Evolutionary conservation across 768 basidiomycete genomes (phyloP).

Genomic region (Cubamyces lactineus): DNA sequence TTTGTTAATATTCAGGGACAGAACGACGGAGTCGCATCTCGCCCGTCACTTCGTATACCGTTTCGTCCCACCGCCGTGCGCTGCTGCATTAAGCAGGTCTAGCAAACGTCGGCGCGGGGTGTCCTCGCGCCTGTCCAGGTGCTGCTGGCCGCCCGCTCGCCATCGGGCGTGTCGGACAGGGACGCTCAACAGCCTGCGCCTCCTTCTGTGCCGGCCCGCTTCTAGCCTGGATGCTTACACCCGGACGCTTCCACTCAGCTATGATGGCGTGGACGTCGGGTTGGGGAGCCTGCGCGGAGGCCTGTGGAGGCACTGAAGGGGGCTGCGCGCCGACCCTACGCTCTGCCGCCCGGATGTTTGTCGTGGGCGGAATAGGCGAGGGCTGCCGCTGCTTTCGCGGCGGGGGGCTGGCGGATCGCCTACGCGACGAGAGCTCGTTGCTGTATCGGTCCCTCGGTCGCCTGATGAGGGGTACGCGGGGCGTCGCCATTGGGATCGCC

Average conservation of each 20-base stretch:
- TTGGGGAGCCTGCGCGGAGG: neutral
- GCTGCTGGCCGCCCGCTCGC: neutral
- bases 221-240: neutral
- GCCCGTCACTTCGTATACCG: too few species aligned
- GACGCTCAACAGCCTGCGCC: neutral
- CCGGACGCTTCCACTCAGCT: constrained; percentile 4
- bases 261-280: constrained; percentile 7
- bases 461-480: constrained; percentile 4
- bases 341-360: neutral
- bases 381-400: neutral
- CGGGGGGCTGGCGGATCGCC: neutral
- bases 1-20: too few species aligned
- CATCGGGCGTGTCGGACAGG: neutral
- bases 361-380: neutral
- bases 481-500: neutral
- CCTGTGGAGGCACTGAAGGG: neutral
- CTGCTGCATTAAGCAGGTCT: too few species aligned
- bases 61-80: too few species aligned
- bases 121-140: neutral
- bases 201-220: neutral
- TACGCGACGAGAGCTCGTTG: neutral
- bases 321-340: neutral
- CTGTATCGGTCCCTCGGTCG: neutral
- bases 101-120: too few species aligned
- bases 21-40: too few species aligned